Base-by-base conservation (phyloP, 768 basidiomycete species). In the Pleurotus tuoliensis region DNA sequence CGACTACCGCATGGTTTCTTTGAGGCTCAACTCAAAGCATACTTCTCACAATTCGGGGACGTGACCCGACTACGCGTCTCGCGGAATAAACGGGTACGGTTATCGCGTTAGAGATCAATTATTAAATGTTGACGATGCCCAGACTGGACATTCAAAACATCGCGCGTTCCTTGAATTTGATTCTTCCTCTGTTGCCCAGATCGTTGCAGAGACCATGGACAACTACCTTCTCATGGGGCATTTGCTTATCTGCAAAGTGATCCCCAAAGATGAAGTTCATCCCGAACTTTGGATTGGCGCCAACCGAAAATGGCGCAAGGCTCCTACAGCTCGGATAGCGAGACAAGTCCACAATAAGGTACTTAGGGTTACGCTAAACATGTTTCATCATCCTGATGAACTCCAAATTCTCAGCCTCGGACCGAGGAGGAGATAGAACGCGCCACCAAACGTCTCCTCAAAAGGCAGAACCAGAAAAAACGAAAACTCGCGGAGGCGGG, bases 181-280 rank as follows among this genome's bases (percentile, higher is more conserved):
- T 55, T 94, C 92, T 43, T 81, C 84, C 16, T 80, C 88, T 0
- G 94, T 98, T 27, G 95, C 97, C 0, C 75, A 94, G 66, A 98
- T 99, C 60, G 97, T 97, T 6, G 88, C 91, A 1, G 97, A 98
- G 66, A 98, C 96, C 45, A 98, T 98, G 97, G 86, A 99, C 79
- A 98, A 97, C 75, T 99, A 98, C 71, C 82, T 99, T 39, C 79
- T 99, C 61, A 83, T 90, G 80, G 95, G 96, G 5, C 96, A 97
- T 67, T 89, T 99, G 60, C 79, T 99, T 55, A 84, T 82, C 44
- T 98, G 96, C 77, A 90, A 92, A 71, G 71, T 94, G 51, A 84
- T 98, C 58, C 93, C 97, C 40, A 86, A 86, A 62, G 92, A 95
- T 22, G 71, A 95, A 59, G 84, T 98, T 1, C 96, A 98, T 69